phyloP scores from a whole-genome alignment of 257 asterid genomes.

The Capsicum chinense region DNA sequence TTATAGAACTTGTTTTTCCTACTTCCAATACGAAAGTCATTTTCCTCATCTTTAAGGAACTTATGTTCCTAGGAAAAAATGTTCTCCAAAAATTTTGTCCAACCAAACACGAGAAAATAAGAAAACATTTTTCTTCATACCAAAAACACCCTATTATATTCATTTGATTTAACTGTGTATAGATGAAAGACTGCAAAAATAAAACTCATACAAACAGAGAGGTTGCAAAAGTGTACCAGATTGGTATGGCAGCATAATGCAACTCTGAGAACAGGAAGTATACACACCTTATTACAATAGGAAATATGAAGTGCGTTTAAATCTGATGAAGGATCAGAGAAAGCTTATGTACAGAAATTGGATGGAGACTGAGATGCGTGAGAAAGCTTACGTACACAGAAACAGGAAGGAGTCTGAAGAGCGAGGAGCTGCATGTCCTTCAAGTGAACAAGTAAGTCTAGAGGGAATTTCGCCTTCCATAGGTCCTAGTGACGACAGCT shows the following conservation, averaged over 20 bases:
- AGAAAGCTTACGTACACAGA: background rate
- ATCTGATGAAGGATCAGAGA: conserved; percentile 15
- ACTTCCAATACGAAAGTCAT: no score
- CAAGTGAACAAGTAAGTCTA: background rate
- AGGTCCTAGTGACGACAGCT: conserved; percentile 8
- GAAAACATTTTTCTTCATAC: no score
- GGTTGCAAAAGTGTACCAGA: background rate
- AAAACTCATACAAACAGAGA: background rate
- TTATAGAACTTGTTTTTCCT: no score
- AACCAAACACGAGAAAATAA: no score
- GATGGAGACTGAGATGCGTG: background rate
- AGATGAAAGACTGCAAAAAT: background rate
- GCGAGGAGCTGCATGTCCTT: background rate
- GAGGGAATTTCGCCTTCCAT: background rate
- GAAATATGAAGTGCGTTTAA: background rate
- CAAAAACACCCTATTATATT: no score
- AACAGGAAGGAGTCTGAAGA: background rate
- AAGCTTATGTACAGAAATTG: background rate
- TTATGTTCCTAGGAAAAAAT: no score
- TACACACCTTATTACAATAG: background rate
- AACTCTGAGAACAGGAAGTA: background rate
- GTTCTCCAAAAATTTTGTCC: no score
- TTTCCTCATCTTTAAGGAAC: no score
- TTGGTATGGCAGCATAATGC: background rate
- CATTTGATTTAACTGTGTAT: background rate